Evolutionary conservation across 140 eudicot genomes (phyloP).

Genomic region (Oenanthe javanica): DNA sequence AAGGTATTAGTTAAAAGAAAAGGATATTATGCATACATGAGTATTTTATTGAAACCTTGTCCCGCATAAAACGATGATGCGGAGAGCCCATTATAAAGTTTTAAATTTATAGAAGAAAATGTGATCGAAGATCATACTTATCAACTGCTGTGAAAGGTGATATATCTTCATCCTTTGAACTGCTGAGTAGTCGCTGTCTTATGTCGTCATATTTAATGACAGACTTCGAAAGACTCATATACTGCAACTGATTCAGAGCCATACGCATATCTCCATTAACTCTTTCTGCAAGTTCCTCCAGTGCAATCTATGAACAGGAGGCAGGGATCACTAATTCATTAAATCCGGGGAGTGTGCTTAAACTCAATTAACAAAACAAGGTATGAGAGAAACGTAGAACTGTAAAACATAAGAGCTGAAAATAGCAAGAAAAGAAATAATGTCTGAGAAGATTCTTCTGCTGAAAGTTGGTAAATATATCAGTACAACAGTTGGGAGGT

Average conservation of each 20-base stretch:
- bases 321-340: not conserved
- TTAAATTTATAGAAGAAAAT: not conserved
- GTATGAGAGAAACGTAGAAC: not conserved
- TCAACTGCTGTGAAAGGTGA: slow-evolving; percentile 97
- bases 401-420: not conserved
- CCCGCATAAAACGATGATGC: not conserved
- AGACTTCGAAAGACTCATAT: slow-evolving; percentile 89
- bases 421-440: not conserved
- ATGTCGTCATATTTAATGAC: slow-evolving; percentile 83
- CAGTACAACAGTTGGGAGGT: not conserved
- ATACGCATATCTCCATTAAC: slow-evolving; percentile 96
- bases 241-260: slow-evolving; percentile 96
- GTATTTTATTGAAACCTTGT: not conserved
- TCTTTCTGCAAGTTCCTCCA: slow-evolving; percentile 94
- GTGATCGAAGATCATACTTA: slow-evolving; percentile 45
- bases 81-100: not conserved
- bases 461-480: not conserved
- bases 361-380: not conserved
- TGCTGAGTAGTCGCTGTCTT: slow-evolving; percentile 77
- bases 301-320: slow-evolving; percentile 52
- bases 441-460: not conserved
- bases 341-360: not conserved
- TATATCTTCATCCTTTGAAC: slow-evolving; percentile 94
- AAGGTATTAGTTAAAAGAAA: not conserved
- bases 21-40: not conserved